Percentiles rank a stretch among this genome's conserved stretches.
phyloP scores from a whole-genome alignment of 352 stramenopile species.

The Phytophthora crassamura region DNA sequence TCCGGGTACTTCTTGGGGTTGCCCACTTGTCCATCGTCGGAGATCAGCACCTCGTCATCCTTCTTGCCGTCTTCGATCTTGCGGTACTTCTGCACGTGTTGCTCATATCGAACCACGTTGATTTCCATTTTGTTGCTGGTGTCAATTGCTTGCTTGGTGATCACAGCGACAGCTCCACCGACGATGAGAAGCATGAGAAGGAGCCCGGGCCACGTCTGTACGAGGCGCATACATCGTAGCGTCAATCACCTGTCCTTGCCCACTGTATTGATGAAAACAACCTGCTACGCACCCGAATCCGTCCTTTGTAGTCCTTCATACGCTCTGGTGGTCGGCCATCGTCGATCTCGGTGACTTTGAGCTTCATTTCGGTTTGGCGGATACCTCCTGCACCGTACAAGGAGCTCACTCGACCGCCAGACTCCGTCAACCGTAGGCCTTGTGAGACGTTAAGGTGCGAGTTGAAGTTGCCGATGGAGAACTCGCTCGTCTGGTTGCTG shows the following conservation, averaged over 20 bases:
- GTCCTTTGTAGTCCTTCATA: slow-evolving; percentile 72
- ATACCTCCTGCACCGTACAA: background rate
- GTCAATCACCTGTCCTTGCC: no score
- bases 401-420: background rate
- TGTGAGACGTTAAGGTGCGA: background rate
- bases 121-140: slow-evolving; percentile 20
- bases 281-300: slow-evolving; percentile 44
- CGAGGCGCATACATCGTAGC: no score
- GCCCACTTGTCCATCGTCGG: slow-evolving; percentile 57
- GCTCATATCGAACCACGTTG: background rate
- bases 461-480: slow-evolving; percentile 6
- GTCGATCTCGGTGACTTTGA: slow-evolving; percentile 56
- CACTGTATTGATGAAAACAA: no score
- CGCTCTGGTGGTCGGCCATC: slow-evolving; percentile 46
- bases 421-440: slow-evolving; percentile 4
- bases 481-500: slow-evolving; percentile 10
- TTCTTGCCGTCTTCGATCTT: slow-evolving; percentile 55
- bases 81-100: slow-evolving; percentile 18
- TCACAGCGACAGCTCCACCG: background rate
- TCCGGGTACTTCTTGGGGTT: slow-evolving; percentile 66
- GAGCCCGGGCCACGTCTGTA: slow-evolving; percentile 59
- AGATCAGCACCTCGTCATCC: slow-evolving; percentile 42
- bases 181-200: slow-evolving; percentile 49
- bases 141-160: slow-evolving; percentile 1
- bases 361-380: slow-evolving; percentile 70